Percentiles rank a stretch among this genome's conserved stretches.
Evolutionary conservation across 148 eudicot genomes (phyloP).

Genomic region (Chenopodium formosanum): DNA sequence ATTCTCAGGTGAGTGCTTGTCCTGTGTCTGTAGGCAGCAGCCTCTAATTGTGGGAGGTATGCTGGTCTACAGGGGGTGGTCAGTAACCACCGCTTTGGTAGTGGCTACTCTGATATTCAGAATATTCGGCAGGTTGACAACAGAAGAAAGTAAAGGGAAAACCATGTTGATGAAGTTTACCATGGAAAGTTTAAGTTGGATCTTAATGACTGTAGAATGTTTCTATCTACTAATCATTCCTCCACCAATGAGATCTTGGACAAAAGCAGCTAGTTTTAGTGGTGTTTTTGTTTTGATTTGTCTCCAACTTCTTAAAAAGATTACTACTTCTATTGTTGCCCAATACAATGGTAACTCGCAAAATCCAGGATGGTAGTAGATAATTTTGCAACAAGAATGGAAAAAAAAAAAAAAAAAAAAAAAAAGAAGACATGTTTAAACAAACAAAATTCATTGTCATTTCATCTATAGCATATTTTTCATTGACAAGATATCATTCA

Average conservation of each 20-base stretch:
- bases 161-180: constrained; percentile 21
- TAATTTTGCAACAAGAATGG: constrained; percentile 2
- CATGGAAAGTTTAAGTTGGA: constrained; percentile 42
- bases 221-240: constrained; percentile 31
- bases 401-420: too few relatives aligned
- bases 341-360: constrained; percentile 26
- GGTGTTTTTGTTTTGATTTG: constrained; percentile 41
- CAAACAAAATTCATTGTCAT: background rate
- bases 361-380: constrained; percentile 16
- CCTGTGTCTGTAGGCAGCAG: constrained; percentile 47
- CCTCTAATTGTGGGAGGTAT: constrained; percentile 43
- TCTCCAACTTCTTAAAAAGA: constrained; percentile 32
- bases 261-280: constrained; percentile 31
- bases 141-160: constrained; percentile 21
- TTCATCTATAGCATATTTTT: constrained; percentile 8
- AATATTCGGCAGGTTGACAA: constrained; percentile 33
- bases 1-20: constrained; percentile 49
- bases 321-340: constrained; percentile 20
- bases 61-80: constrained; percentile 47
- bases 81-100: constrained; percentile 41
- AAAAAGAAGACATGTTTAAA: background rate
- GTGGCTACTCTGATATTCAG: constrained; percentile 38
- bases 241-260: constrained; percentile 26
- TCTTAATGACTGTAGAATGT: constrained; percentile 39
- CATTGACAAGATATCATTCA: background rate